phyloP scores from a whole-genome alignment of 805 yeast genomes.

The Wickerhamiella sorbophila region DNA sequence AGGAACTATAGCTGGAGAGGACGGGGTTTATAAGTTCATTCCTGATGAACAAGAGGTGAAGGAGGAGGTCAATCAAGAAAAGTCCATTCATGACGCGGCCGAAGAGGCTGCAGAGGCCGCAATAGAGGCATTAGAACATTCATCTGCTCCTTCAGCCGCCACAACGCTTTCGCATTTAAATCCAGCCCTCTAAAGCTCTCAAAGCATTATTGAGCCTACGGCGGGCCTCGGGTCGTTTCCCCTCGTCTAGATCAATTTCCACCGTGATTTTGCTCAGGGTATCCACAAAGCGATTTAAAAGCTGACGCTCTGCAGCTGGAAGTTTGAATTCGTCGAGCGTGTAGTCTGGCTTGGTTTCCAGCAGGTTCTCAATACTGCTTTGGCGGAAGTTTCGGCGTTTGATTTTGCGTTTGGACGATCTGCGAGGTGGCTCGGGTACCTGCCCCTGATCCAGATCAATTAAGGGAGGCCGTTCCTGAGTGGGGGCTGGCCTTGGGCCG shows the following conservation, averaged over 20 bases:
- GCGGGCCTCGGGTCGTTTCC: conserved; percentile 66
- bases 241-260: conserved; percentile 79
- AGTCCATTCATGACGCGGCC: conserved; percentile 1
- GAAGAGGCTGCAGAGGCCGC: conserved; percentile 5
- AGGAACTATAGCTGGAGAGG: conserved; percentile 17
- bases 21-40: conserved; percentile 19
- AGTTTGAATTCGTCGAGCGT: conserved; percentile 63
- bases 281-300: conserved; percentile 75
- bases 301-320: conserved; percentile 59
- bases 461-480: neutral
- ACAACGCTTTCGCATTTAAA: conserved; percentile 15
- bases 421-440: neutral
- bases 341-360: conserved; percentile 18
- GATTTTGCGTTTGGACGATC: neutral
- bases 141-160: neutral
- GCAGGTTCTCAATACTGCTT: conserved; percentile 17
- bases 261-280: conserved; percentile 74
- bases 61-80: conserved; percentile 2
- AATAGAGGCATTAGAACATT: neutral
- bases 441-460: neutral
- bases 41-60: neutral
- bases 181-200: conserved; percentile 74
- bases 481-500: neutral
- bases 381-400: conserved; percentile 13
- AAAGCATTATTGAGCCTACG: conserved; percentile 69